A percentile compares a stretch with the other conserved stretches of the same genome.
phyloP scores from a whole-genome alignment of 345 rosid genomes.

The Sisymbrium altissimum region DNA sequence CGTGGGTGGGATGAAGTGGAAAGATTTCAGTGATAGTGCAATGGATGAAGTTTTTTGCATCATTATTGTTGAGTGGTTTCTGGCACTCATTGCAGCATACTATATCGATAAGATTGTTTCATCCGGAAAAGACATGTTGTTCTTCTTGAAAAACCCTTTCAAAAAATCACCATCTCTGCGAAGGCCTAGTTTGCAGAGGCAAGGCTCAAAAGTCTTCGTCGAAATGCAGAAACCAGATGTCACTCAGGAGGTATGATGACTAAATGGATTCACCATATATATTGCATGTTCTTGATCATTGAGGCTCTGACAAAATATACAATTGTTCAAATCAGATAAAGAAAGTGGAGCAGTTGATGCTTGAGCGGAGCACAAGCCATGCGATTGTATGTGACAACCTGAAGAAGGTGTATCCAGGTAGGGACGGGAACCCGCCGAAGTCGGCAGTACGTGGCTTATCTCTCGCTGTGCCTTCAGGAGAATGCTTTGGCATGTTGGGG shows the following conservation, averaged over 20 bases:
- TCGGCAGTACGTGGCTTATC: slow-evolving; percentile 85
- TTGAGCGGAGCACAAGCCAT: slow-evolving; percentile 49
- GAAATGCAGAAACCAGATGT: slow-evolving; percentile 89
- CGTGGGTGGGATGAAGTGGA: slow-evolving; percentile 78
- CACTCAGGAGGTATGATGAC: slow-evolving; percentile 61
- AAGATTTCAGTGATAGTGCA: slow-evolving; percentile 67
- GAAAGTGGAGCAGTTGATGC: slow-evolving; percentile 69
- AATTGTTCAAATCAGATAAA: slow-evolving; percentile 45
- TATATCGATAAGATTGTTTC: slow-evolving; percentile 59
- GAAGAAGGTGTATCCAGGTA: slow-evolving; percentile 82
- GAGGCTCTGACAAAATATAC: neutral
- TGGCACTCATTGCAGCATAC: slow-evolving; percentile 61
- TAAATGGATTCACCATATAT: neutral
- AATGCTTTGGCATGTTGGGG: slow-evolving; percentile 97
- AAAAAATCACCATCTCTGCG: slow-evolving; percentile 43
- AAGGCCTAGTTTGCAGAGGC: slow-evolving; percentile 62
- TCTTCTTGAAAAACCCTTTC: slow-evolving; percentile 47
- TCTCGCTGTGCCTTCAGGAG: slow-evolving; percentile 86
- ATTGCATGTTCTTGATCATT: neutral
- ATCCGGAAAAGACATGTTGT: slow-evolving; percentile 53
- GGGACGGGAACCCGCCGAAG: slow-evolving; percentile 88
- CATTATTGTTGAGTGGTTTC: slow-evolving; percentile 69
- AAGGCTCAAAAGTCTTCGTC: slow-evolving; percentile 66
- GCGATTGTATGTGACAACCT: slow-evolving; percentile 67
- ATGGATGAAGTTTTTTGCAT: slow-evolving; percentile 67